Evolutionary conservation across 306 rosid genomes (phyloP).

Genomic region (Leucaena leucocephala): DNA sequence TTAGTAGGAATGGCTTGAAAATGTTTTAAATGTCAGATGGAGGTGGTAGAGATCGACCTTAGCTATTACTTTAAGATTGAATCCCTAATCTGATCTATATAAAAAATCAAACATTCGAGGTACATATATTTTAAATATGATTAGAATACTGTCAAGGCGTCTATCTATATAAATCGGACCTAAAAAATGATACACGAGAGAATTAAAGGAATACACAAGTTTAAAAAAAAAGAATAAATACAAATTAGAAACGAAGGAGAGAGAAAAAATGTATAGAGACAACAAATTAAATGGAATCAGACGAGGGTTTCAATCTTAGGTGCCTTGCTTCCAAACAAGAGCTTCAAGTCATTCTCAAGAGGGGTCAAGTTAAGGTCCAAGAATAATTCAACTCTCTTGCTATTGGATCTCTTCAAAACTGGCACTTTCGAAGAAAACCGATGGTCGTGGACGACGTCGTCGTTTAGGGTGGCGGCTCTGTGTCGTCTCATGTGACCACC

Average conservation of each 20-base stretch:
- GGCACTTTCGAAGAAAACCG: slow-evolving; percentile 49
- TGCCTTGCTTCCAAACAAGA: slow-evolving; percentile 63
- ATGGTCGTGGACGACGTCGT: neutral
- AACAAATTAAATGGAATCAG: slow-evolving; percentile 25
- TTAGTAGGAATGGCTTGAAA: neutral
- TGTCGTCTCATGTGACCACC: slow-evolving; percentile 94
- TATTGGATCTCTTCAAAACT: slow-evolving; percentile 57
- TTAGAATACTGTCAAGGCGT: neutral
- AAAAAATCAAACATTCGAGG: neutral
- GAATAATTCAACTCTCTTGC: slow-evolving; percentile 47
- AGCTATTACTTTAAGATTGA: neutral
- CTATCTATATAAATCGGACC: neutral
- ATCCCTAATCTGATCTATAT: too few species aligned
- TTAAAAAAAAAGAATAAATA: neutral
- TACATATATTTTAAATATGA: neutral
- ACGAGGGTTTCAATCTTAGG: slow-evolving; percentile 50
- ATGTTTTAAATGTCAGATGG: neutral
- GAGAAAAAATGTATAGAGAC: neutral
- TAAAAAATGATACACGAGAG: neutral
- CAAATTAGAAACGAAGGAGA: neutral
- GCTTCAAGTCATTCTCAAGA: slow-evolving; percentile 72
- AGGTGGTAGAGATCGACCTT: neutral
- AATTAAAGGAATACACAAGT: slow-evolving; percentile 31
- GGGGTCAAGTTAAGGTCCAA: slow-evolving; percentile 82
- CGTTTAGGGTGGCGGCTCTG: slow-evolving; percentile 10